Base-by-base conservation (phyloP, 306 rosid genomes). In the Prunus mira region DNA sequence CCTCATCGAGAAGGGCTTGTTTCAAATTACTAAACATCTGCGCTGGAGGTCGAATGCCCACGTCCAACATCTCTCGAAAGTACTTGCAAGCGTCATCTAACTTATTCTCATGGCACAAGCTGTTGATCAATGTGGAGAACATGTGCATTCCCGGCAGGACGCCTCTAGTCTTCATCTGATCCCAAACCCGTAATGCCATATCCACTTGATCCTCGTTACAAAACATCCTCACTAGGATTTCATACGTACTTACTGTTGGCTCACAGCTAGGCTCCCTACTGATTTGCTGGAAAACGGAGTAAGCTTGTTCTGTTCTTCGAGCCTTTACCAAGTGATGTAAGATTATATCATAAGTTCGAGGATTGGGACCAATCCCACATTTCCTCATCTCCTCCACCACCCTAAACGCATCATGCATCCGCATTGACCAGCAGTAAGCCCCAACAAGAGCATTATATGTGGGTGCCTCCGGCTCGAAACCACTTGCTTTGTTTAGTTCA, bases 391-490 rank as follows among this genome's bases (percentile, higher is more conserved):
- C 93, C 52, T 81, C 85, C 63, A 88, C 85, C 58, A 76, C 77
- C 74, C 82, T 78, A 14, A 79, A 87, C 3, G 87, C 97, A 71
- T 90, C 91, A 24, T 75, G 22, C 76, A 88, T 84, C 69, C 27
- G 69, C 91, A 81, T 72, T 25, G 92, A 81, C 90, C 87, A 83
- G 72, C 98, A 90, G 25, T 91, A 93, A 79, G 98, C 93, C 76
- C 97, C 97, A 63, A 93, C 87, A 25, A 93, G 79, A 79, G 98
- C 98, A 84, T 91, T 91, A 30, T 87, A 93, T 7, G 98, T 93
- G 9, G 93, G 92, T 19, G 78, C 82, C 66, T 91, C 98, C 0
- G 83, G 88, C 1, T 69, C 69, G 65, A 88, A 89, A 50, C 96
- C 97, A 61, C 77, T 66, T 25, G 76, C 78, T 83, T 89, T 89